These are phyloP conservation scores for Tylopilus balloui DNA, from an alignment of 768 basidiomycete genomes.

Conservation along the genomic window DNA sequence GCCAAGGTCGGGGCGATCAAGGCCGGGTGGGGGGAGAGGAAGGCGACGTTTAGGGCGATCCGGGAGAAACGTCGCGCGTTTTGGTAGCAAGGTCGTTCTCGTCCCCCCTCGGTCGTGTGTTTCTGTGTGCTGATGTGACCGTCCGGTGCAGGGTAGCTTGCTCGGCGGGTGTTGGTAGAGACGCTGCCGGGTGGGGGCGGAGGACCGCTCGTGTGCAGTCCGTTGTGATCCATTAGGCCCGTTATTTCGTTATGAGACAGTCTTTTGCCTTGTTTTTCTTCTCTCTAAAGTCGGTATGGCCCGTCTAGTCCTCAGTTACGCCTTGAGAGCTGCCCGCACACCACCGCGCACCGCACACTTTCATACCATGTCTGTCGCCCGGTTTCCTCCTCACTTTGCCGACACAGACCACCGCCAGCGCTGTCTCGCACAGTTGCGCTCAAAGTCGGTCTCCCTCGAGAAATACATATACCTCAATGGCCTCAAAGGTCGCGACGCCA, in stretches of 20 bases:
- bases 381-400: constrained; percentile 47
- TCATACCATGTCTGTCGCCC: constrained; percentile 28
- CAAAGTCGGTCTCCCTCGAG: constrained; percentile 53
- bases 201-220: neutral
- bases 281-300: neutral
- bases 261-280: neutral
- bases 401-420: constrained; percentile 51
- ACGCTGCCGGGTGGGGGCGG: neutral
- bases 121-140: constrained; percentile 2
- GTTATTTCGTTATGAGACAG: neutral
- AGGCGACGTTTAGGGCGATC: constrained; percentile 57
- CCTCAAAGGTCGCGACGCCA: constrained; percentile 57
- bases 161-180: neutral
- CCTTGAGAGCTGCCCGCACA: neutral
- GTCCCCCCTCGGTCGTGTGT: neutral
- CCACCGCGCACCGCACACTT: constrained; percentile 2
- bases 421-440: constrained; percentile 54
- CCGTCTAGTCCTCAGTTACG: neutral
- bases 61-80: constrained; percentile 61
- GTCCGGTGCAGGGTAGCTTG: no score
- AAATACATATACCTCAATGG: constrained; percentile 69
- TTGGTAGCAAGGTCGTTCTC: constrained; percentile 48
- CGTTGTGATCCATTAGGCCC: no score
- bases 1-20: constrained; percentile 43
- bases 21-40: constrained; percentile 69